phyloP scores from a whole-genome alignment of 139 green algal species.

The Volvox reticuliferus region DNA sequence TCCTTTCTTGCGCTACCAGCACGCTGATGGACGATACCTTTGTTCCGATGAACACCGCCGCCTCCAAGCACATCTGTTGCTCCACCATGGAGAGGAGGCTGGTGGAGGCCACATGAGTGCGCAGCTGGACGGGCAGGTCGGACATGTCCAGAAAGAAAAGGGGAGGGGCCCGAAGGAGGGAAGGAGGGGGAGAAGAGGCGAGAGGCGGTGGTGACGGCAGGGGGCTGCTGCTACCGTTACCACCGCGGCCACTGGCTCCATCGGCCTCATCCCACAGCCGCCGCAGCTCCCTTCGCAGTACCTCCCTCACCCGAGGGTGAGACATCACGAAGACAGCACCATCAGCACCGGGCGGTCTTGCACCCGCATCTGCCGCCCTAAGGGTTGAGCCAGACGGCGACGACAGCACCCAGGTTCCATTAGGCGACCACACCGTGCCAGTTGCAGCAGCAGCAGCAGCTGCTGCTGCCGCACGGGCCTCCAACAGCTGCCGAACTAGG shows the following conservation, averaged over 20 bases:
- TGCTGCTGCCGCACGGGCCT: neutral
- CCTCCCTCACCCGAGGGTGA: conserved; percentile 22
- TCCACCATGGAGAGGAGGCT: conserved; percentile 43
- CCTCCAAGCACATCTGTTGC: conserved; percentile 27
- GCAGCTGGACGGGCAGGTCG: conserved; percentile 1
- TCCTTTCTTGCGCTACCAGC: conserved; percentile 8
- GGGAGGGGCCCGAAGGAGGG: neutral
- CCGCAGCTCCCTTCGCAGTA: conserved; percentile 8
- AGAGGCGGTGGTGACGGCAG: neutral
- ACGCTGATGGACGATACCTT: conserved; percentile 9
- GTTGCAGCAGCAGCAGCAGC: neutral
- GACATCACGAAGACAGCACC: conserved; percentile 19
- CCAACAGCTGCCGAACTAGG: neutral
- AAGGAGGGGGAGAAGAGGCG: no score
- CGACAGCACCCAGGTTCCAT: neutral
- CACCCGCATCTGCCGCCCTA: no score
- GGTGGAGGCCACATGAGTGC: neutral
- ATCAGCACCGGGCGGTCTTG: no score
- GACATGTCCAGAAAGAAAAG: conserved; percentile 5
- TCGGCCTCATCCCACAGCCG: conserved; percentile 24
- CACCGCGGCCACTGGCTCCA: neutral
- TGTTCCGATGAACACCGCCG: conserved; percentile 14
- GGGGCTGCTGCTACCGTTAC: neutral
- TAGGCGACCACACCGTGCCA: neutral
- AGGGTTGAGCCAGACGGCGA: neutral